phyloP scores from a whole-genome alignment of 169 alveolate genomes.

The Plasmodium coatneyi region DNA sequence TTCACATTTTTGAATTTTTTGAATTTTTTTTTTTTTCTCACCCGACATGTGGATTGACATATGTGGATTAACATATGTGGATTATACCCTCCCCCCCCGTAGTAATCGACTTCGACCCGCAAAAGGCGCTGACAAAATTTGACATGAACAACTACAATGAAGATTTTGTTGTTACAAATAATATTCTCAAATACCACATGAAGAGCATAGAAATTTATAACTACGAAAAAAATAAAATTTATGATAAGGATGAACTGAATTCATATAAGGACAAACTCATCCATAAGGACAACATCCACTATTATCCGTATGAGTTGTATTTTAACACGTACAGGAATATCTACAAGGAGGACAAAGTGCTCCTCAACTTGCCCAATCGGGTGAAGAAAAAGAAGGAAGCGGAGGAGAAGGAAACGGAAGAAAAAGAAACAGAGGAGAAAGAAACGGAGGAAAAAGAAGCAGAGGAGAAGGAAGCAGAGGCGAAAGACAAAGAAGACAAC shows the following conservation, averaged over 20 bases:
- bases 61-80: no score
- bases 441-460: constrained; percentile 27
- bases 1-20: background rate
- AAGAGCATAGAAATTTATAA: constrained; percentile 63
- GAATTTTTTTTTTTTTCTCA: background rate
- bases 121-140: constrained; percentile 32
- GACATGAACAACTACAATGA: constrained; percentile 61
- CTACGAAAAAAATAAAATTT: constrained; percentile 53
- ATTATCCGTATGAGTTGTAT: constrained; percentile 70
- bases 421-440: constrained; percentile 4
- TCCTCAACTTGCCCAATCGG: constrained; percentile 45
- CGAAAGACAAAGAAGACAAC: constrained; percentile 17
- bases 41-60: no score
- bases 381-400: constrained; percentile 27
- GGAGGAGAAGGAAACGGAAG: constrained; percentile 26
- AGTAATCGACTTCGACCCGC: constrained; percentile 28
- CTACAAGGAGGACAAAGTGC: constrained; percentile 66
- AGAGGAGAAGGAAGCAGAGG: constrained; percentile 35
- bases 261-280: constrained; percentile 55
- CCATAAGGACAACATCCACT: constrained; percentile 46
- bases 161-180: constrained; percentile 69
- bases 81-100: background rate
- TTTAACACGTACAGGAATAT: constrained; percentile 71
- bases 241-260: constrained; percentile 58
- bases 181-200: constrained; percentile 61